Evolutionary conservation across 345 rosid genomes (phyloP), one percentile per base, ranked within the genome.

Genomic region (Luvunga scandens): DNA sequence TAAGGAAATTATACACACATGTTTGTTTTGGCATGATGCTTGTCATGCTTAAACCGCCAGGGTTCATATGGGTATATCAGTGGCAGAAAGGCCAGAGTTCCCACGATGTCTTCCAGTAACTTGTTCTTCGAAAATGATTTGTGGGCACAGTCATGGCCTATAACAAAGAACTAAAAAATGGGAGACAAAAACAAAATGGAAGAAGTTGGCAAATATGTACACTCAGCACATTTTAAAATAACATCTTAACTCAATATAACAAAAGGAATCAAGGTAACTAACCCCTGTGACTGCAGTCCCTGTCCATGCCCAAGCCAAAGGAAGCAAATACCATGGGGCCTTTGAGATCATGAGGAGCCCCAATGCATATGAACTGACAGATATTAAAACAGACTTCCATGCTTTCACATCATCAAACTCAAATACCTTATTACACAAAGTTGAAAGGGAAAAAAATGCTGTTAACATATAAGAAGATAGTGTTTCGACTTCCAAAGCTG

Each of bases 101-200:
- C 98, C 34, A 93, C 97, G 74, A 95, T 85, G 81, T 95, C 99
- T 87, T 95, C 99, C 81, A 92, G 66, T 63, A 93, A 81, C 86
- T 95, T 95, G 89, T 89, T 95, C 87, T 81, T 92, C 4, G 98
- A 89, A 85, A 95, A 96, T 78, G 97, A 90, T 79, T 92, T 93
- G 85, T 96, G 99, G 72, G 98, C 98, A 83, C 99, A 95, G 78
- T 95, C 99, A 57, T 95, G 99, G 42, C 99, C 99, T 88, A 95
- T 91, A 84, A 95, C 99, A 89, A 95, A 95, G 84, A 95, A 91
- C 98, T 95, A 60, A 69, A 64, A 79, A 80, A 68, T 30, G 66
- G 83, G 72, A 81, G 61, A 61, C 69, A 57, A 22, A 31, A 66
- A 78, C 18, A 66, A 69, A 72, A 71, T 75, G 60, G 76, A 78